Base-by-base conservation (phyloP, 108 stramenopile genomes). In the Conticribra guillardii region DNA sequence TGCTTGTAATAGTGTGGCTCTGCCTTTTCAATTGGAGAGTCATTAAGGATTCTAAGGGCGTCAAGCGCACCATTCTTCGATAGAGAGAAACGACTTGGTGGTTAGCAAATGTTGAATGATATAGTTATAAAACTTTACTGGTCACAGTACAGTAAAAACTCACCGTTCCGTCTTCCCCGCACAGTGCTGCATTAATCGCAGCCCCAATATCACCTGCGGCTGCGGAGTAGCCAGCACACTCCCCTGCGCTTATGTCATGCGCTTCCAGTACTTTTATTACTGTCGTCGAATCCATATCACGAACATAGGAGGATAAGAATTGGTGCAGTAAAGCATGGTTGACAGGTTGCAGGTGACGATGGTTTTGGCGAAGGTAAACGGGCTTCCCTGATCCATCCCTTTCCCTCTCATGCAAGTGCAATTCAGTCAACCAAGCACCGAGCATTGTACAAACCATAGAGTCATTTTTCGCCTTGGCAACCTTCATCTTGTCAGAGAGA, bases 1-100 rank as follows among this genome's bases (percentile, higher is more conserved):
- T 89, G 73, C 56, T 84, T 89, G 80, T 91, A 94, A 69, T 94
- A 94, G 23, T 84, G 79, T 2, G 88, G 88, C 60, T 94, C 92
- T 3, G 92, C 87, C 30, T 86, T 63, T 78, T 94, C 89, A 51
- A 94, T 84, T 1, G 87, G 89, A 9, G 87, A 86, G 26, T 90
- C 89, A 71, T 84, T 83, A 11, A 94, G 57, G 46, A 91, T 84
- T 46, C 83, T 59, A 4, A 91, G 60, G 3, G 93, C 90, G 37
- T 86, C 87, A 22, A 83, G 74, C 3, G 89, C 90, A 33, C 88
- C 90, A 64, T 74, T 76, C 71, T 88, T 54, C 26, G 33, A 9
- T 41, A 11, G 5, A 41, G 5, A 23, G 19, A 5, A 41, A 41
- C 11, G 37, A 41, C 5, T 9, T 41, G 37, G 5, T 11, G 11